phyloP scores from a whole-genome alignment of 176 grass and related monocot species.

The Musa beccarii region DNA sequence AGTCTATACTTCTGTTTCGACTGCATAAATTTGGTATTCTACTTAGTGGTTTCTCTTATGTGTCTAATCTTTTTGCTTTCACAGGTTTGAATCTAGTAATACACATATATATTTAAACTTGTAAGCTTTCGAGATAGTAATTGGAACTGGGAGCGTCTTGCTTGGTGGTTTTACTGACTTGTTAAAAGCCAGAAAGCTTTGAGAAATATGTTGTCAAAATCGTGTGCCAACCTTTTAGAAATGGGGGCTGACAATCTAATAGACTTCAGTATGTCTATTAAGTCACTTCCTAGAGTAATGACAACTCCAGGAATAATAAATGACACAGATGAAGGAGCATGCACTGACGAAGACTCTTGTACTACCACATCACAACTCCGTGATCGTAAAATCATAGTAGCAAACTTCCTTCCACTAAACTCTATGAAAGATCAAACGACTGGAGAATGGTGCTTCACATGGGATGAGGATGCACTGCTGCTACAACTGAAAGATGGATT shows the following conservation, averaged over 20 bases:
- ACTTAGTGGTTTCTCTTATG: not conserved
- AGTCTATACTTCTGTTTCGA: not conserved
- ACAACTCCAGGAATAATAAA: slow-evolving; percentile 51
- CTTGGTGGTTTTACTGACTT: not conserved
- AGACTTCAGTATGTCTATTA: slow-evolving; percentile 49
- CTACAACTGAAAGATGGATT: slow-evolving; percentile 80
- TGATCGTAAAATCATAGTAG: slow-evolving; percentile 83
- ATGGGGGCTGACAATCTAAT: slow-evolving; percentile 34
- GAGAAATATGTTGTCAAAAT: slow-evolving; percentile 59
- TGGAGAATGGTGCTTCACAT: slow-evolving; percentile 55
- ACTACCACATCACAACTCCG: slow-evolving; percentile 22
- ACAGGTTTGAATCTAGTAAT: not conserved
- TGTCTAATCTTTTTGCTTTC: not conserved
- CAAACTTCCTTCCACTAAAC: slow-evolving; percentile 83
- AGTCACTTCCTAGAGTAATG: slow-evolving; percentile 43
- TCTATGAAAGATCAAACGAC: slow-evolving; percentile 54
- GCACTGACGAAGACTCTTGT: slow-evolving; percentile 48
- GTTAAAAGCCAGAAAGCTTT: not conserved
- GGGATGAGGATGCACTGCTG: slow-evolving; percentile 74
- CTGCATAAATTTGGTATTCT: not conserved
- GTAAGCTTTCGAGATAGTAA: not conserved
- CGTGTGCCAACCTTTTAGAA: slow-evolving; percentile 73
- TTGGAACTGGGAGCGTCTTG: not conserved
- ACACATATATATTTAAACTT: not conserved
- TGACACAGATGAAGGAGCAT: slow-evolving; percentile 52